phyloP scores from a whole-genome alignment of 805 yeast species.

The Limtongia smithiae region DNA sequence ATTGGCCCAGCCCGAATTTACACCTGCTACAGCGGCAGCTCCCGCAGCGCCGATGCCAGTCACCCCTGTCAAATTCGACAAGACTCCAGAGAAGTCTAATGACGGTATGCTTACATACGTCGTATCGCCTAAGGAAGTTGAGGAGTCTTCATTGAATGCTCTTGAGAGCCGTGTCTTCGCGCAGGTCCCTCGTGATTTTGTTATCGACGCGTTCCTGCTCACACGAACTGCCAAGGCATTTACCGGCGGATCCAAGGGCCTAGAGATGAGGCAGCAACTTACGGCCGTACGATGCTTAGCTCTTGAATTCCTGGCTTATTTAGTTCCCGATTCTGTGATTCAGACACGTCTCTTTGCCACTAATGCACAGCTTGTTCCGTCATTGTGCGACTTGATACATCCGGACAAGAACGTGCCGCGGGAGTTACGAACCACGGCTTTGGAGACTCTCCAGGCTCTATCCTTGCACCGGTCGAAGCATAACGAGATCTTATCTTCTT shows the following conservation, averaged over 20 bases:
- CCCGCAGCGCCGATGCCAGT: slow-evolving; percentile 13
- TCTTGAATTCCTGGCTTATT: slow-evolving; percentile 58
- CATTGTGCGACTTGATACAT: slow-evolving; percentile 67
- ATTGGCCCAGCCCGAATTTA: background rate
- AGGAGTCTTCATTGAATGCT: slow-evolving; percentile 39
- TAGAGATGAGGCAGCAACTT: slow-evolving; percentile 55
- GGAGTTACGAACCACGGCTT: slow-evolving; percentile 56
- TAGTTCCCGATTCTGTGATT: slow-evolving; percentile 54
- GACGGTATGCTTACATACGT: slow-evolving; percentile 51
- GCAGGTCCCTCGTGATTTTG: slow-evolving; percentile 52
- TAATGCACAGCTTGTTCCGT: slow-evolving; percentile 66
- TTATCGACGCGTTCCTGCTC: slow-evolving; percentile 60
- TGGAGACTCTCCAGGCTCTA: slow-evolving; percentile 65
- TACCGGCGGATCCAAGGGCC: slow-evolving; percentile 52
- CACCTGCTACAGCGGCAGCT: background rate
- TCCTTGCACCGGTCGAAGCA: slow-evolving; percentile 67
- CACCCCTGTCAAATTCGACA: slow-evolving; percentile 5
- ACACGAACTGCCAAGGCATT: slow-evolving; percentile 72
- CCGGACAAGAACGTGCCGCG: slow-evolving; percentile 57
- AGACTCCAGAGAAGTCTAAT: slow-evolving; percentile 2
- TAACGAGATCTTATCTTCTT: slow-evolving; percentile 66
- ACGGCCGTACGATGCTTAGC: slow-evolving; percentile 64
- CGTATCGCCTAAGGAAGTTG: slow-evolving; percentile 55
- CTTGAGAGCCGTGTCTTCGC: slow-evolving; percentile 28
- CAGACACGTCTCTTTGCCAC: slow-evolving; percentile 65